These are phyloP conservation scores for Phallus indusiatus DNA, from an alignment of 768 basidiomycete species.

Conservation along the genomic window DNA sequence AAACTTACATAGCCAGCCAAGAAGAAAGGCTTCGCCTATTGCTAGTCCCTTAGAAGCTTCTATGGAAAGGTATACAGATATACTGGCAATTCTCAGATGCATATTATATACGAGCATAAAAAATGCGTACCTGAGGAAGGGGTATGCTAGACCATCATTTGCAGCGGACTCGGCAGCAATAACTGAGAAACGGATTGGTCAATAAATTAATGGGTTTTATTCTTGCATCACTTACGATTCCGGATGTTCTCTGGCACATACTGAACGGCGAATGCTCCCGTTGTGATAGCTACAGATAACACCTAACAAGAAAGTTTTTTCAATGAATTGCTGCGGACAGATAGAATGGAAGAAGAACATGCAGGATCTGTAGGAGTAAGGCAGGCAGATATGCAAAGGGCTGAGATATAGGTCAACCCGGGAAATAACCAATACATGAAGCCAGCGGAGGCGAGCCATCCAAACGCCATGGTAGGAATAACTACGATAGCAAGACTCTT, in stretches of 20 bases:
- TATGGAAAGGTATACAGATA: conserved; percentile 78
- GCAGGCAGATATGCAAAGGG: conserved; percentile 81
- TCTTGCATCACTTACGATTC: conserved; percentile 1
- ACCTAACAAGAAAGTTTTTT: neutral
- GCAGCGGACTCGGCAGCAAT: conserved; percentile 86
- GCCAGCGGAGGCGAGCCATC: conserved; percentile 72
- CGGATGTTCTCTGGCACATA: conserved; percentile 72
- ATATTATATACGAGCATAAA: neutral
- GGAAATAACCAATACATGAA: conserved; percentile 70
- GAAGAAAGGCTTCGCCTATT: conserved; percentile 74
- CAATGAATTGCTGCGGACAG: neutral
- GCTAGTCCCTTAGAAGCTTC: conserved; percentile 55
- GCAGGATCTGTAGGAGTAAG: conserved; percentile 94
- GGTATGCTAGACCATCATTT: conserved; percentile 94
- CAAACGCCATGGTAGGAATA: conserved; percentile 76
- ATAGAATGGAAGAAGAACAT: conserved; percentile 64
- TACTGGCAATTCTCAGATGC: conserved; percentile 21
- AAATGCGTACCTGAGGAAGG: conserved; percentile 46
- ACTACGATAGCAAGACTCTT: conserved; percentile 62
- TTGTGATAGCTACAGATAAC: conserved; percentile 4
- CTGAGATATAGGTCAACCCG: conserved; percentile 56
- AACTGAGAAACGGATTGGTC: conserved; percentile 33
- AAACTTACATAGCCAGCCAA: conserved; percentile 70
- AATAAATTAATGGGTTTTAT: too few species aligned
- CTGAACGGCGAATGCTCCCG: conserved; percentile 54